Conservation (phyloP, 2,329 filamentous ascomycete species). For the Paecilomyces formosus region DNA sequence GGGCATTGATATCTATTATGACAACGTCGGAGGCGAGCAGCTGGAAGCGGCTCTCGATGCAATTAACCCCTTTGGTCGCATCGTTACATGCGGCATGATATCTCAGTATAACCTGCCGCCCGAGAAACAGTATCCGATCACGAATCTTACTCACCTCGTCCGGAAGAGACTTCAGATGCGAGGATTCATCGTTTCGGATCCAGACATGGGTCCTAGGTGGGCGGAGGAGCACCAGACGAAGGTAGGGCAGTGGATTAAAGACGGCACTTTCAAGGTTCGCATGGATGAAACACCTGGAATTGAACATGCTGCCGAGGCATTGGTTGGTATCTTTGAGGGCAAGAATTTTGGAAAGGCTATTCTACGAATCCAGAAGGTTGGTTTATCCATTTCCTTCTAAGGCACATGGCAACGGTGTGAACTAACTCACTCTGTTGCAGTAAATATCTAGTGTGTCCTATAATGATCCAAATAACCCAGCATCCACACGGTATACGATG, state of each 20-base stretch:
- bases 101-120: slow-evolving; percentile 58
- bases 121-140: slow-evolving; percentile 53
- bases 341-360: slow-evolving; percentile 71
- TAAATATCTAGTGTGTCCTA: neutral
- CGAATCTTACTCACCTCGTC: slow-evolving; percentile 48
- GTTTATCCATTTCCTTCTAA: neutral
- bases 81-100: slow-evolving; percentile 58
- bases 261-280: slow-evolving; percentile 62
- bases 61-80: slow-evolving; percentile 56
- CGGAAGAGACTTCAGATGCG: slow-evolving; percentile 54
- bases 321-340: slow-evolving; percentile 62
- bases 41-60: slow-evolving; percentile 55
- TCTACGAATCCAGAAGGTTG: neutral
- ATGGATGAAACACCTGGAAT: slow-evolving; percentile 61
- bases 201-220: slow-evolving; percentile 51
- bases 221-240: slow-evolving; percentile 59
- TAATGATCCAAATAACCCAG: neutral
- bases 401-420: neutral
- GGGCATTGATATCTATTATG: slow-evolving; percentile 70
- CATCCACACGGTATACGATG: too few species aligned
- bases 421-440: neutral
- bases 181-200: slow-evolving; percentile 62
- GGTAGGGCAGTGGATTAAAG: slow-evolving; percentile 60
- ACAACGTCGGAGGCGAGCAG: slow-evolving; percentile 65
- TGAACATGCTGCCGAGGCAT: slow-evolving; percentile 60